Evolutionary conservation across 352 stramenopile genomes (phyloP), one percentile per base, ranked within the genome.

Genomic region (Pseudoperonospora humuli): DNA sequence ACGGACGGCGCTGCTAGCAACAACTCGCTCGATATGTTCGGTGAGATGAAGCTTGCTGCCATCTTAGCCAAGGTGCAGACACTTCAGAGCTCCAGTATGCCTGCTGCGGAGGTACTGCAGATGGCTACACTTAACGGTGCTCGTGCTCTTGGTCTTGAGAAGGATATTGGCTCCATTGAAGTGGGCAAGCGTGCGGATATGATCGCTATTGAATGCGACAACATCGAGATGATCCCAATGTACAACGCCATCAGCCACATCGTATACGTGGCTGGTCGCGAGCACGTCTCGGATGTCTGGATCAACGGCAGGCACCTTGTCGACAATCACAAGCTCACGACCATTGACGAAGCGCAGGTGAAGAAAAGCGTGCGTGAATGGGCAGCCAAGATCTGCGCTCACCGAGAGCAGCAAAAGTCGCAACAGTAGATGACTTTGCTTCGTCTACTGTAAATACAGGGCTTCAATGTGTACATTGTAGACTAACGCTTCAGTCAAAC

Each of bases 101-200:
- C 75, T 11, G 75, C 79, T 0, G 54, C 60, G 3, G 62, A 59
- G 27, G 79, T 75, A 15, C 55, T 96, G 23, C 61, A 80, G 44
- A 95, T 96, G 81, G 85, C 86, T 34, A 96, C 86, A 18, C 61
- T 96, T 32, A 95, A 95, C 48, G 86, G 84, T 24, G 86, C 86
- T 18, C 88, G 89, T 31, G 86, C 83, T 4, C 52, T 96, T 6
- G 78, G 81, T 0, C 50, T 95, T 2, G 81, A 85, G 13, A 57
- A 84, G 21, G 71, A 86, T 18, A 82, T 94, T 28, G 86, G 86
- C 10, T 91, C 79, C 5, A 68, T 96, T 21, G 75, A 93, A 39
- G 62, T 90, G 29, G 84, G 84, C 50, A 95, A 93, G 50, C 61
- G 75, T 21, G 85, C 85, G 7, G 85, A 96, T 46, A 35, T 95